Evolutionary conservation across 768 basidiomycete species (phyloP), one percentile per base, ranked within the genome.

Genomic region (Amylocystis lapponica): DNA sequence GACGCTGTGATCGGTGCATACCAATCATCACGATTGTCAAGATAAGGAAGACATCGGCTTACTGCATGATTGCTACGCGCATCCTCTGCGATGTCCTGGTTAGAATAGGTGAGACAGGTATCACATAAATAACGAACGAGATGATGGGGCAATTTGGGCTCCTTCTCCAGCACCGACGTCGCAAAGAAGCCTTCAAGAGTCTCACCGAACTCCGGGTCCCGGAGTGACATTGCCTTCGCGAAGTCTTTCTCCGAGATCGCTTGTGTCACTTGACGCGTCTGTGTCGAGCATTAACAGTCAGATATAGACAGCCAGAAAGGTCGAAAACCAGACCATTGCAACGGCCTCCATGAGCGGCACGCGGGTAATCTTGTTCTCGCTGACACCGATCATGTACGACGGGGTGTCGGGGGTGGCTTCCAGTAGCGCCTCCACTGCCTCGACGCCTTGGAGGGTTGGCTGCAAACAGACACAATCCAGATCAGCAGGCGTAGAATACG

Each of bases 401-500:
- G 95, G 95, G 0, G 87, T 91, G 16, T 86, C 79, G n/a, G 94
- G 91, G 1, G 79, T 86, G 0, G 95, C 78, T 53, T 85, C 81
- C 5, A 98, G 69, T 21, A 98, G 70, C 2, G 90, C 86, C 40
- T 92, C 78, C 37, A 98, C 86, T 2, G 96, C 95, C 58, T 96
- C 88, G 23, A 92, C 76, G 40, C 92, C 94, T 72, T 99, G 94
- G n/a, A 98, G 68, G 1, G 94, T 96, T 1, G 95, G 92, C 92
- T 95, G 54, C 26, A 44, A 6, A 17, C 27, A 31, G 40, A 36
- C 19, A 43, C 25, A 32, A 30, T 17, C 17, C 19, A n/a, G n/a
- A 20, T 58, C 14, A 44, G 36, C 17, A 19, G 0, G 20, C 19
- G n/a, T n/a, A n/a, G n/a, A n/a, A n/a, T n/a, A 36, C 17, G 22